Percentiles rank a stretch among this genome's conserved stretches.
Evolutionary conservation across 352 stramenopile species (phyloP).

Genomic region (Globisporangium carolinianum): DNA sequence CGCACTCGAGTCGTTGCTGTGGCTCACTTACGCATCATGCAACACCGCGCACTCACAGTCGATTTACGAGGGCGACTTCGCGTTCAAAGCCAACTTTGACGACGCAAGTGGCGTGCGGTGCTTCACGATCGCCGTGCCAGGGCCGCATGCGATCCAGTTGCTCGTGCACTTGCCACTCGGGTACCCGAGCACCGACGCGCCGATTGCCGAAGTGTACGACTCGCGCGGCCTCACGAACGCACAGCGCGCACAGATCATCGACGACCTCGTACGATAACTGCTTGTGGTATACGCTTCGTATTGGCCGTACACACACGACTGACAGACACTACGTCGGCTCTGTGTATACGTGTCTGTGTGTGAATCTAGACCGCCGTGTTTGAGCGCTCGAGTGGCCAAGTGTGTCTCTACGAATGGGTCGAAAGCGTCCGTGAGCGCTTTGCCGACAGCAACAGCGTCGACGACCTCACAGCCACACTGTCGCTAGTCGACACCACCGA

Average conservation of each 20-base stretch:
- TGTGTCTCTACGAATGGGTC: slow-evolving; percentile 86
- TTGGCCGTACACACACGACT: too few species aligned
- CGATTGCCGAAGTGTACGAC: slow-evolving; percentile 75
- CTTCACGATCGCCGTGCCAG: slow-evolving; percentile 53
- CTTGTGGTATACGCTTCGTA: too few species aligned
- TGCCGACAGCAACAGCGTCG: slow-evolving; percentile 31
- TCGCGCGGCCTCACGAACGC: slow-evolving; percentile 71
- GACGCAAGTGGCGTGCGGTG: slow-evolving; percentile 32
- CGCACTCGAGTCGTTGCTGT: neutral
- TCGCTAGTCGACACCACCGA: too few species aligned
- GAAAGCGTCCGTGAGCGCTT: slow-evolving; percentile 76
- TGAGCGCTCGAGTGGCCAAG: slow-evolving; percentile 61
- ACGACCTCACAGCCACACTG: neutral
- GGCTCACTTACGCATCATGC: neutral
- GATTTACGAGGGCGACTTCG: slow-evolving; percentile 69
- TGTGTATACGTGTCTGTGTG: neutral
- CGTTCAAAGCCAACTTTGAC: slow-evolving; percentile 45
- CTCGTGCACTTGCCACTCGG: slow-evolving; percentile 61
- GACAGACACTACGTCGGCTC: neutral
- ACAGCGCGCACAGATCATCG: slow-evolving; percentile 55
- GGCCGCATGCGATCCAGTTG: slow-evolving; percentile 57
- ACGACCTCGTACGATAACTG: slow-evolving; percentile 32
- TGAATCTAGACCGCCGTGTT: slow-evolving; percentile 29
- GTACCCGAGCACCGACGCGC: slow-evolving; percentile 64
- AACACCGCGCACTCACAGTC: slow-evolving; percentile 23